These are phyloP conservation scores for Choanephora cucurbitarum DNA, from an alignment of 371 early-diverging fungal species.

Conservation along the genomic window DNA sequence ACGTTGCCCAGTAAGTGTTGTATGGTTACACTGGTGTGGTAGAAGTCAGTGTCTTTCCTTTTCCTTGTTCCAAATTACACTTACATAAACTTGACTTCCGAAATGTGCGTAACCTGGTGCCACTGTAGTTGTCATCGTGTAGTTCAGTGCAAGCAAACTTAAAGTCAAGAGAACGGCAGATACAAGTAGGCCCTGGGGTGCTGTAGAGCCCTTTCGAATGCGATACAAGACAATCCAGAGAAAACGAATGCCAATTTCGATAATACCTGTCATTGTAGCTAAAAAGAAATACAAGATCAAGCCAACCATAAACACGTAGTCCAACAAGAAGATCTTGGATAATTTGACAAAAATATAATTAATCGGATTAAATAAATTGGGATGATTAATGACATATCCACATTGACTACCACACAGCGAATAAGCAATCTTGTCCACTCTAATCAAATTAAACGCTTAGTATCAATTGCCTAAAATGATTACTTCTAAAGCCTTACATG, in stretches of 20 bases:
- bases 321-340: constrained; percentile 61
- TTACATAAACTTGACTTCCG: constrained; percentile 62
- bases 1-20: constrained; percentile 22
- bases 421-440: constrained; percentile 56
- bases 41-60: neutral
- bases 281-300: constrained; percentile 65
- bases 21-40: constrained; percentile 51
- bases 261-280: constrained; percentile 61
- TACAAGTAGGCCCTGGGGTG: constrained; percentile 61
- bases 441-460: constrained; percentile 5
- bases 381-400: constrained; percentile 64
- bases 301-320: constrained; percentile 63
- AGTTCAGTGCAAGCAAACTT: constrained; percentile 53
- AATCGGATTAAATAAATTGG: constrained; percentile 64
- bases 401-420: constrained; percentile 67
- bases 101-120: constrained; percentile 63
- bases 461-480: neutral
- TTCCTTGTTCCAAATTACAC: neutral
- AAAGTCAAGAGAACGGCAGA: constrained; percentile 52
- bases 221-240: constrained; percentile 62
- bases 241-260: constrained; percentile 63
- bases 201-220: constrained; percentile 54
- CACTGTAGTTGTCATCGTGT: constrained; percentile 54
- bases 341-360: constrained; percentile 60
- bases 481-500: constrained; percentile 35